Conservation (phyloP, 176 grass and related monocot species). For the Zea mays region Zm-B73-REFERENCE-NAM-5.0 NC_050097.1:38450001-38450500, state of each 20-base stretch:
- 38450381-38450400: constrained; percentile 91
- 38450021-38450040: too few species aligned
- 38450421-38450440: too few species aligned
- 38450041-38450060: too few species aligned
- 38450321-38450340: constrained; percentile 86
- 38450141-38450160: constrained; percentile 9
- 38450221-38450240: constrained; percentile 52
- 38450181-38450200: constrained; percentile 98
- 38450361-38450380: constrained; percentile 77
- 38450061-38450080: too few species aligned
- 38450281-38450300: constrained; percentile 75
- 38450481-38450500: too few species aligned
- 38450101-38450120: too few species aligned
- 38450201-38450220: constrained; percentile 84
- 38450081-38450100: too few species aligned
- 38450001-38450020: too few species aligned
- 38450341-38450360: constrained; percentile 88
- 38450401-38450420: rapidly evolving
- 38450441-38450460: too few species aligned
- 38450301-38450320: constrained; percentile 77
- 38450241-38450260: constrained; percentile 62
- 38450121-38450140: too few species aligned
- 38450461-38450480: too few species aligned
- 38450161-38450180: constrained; percentile 88
- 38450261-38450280: constrained; percentile 63